Percentiles rank a stretch among this genome's conserved stretches.
phyloP scores from a whole-genome alignment of 108 stramenopile genomes.

The Asterionellopsis glacialis region DNA sequence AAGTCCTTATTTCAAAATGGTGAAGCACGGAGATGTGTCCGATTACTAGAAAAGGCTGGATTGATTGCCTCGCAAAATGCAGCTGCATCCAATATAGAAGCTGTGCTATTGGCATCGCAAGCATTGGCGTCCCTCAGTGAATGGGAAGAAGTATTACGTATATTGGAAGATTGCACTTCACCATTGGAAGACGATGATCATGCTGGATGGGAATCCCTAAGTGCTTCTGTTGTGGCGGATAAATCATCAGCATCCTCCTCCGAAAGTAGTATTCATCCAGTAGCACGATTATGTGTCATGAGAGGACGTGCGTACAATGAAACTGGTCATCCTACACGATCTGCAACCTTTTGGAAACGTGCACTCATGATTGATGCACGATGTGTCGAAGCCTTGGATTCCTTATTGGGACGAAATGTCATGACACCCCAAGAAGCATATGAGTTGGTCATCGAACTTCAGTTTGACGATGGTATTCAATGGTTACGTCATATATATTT shows the following conservation, averaged over 20 bases:
- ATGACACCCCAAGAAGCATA: conserved; percentile 39
- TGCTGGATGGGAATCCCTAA: conserved; percentile 22
- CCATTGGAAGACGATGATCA: conserved; percentile 18
- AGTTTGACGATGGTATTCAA: conserved; percentile 15
- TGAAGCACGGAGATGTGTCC: conserved; percentile 46
- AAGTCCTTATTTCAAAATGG: conserved; percentile 36
- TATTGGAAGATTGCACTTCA: conserved; percentile 18
- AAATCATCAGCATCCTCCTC: not conserved
- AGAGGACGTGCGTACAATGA: conserved; percentile 61
- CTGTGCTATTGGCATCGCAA: conserved; percentile 36
- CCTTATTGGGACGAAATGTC: conserved; percentile 39
- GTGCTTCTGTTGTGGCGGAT: not conserved
- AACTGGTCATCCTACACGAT: conserved; percentile 63
- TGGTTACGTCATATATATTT: conserved; percentile 66
- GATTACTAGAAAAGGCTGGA: conserved; percentile 35
- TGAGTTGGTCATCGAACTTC: conserved; percentile 19
- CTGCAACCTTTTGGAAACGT: conserved; percentile 49
- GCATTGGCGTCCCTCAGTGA: conserved; percentile 31
- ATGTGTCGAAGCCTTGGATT: conserved; percentile 63
- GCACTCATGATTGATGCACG: conserved; percentile 57
- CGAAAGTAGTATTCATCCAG: conserved; percentile 49
- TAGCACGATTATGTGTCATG: conserved; percentile 51
- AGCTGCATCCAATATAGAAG: conserved; percentile 9
- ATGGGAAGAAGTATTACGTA: conserved; percentile 34
- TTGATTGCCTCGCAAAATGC: conserved; percentile 27